phyloP scores from a whole-genome alignment of 2,329 filamentous ascomycete species.

The Fusarium praegraminearum region DNA sequence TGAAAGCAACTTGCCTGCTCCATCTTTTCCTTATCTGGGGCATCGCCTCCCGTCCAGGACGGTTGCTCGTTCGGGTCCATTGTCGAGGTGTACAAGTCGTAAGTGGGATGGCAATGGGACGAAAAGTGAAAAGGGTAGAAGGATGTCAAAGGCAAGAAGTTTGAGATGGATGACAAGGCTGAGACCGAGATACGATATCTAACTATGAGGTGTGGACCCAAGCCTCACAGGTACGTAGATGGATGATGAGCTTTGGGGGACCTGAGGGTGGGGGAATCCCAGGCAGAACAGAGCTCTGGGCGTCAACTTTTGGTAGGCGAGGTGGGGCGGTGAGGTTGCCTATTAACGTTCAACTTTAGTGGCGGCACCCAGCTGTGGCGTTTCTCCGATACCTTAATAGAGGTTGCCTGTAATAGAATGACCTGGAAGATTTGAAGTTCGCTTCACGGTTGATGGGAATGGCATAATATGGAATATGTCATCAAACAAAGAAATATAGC shows the following conservation, averaged over 20 bases:
- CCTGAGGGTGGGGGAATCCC: slow-evolving; percentile 33
- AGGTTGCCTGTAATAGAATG: slow-evolving; percentile 22
- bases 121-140: slow-evolving; percentile 6
- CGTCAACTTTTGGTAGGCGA: not conserved
- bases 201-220: slow-evolving; percentile 32
- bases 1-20: slow-evolving; percentile 59
- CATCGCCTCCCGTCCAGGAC: slow-evolving; percentile 59
- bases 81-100: slow-evolving; percentile 11
- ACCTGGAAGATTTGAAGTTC: slow-evolving; percentile 24
- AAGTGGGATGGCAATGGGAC: not conserved
- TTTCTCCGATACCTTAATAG: slow-evolving; percentile 2
- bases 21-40: slow-evolving; percentile 70
- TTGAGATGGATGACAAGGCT: slow-evolving; percentile 32
- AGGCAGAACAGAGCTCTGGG: slow-evolving; percentile 15
- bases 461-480: slow-evolving; percentile 5
- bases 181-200: slow-evolving; percentile 29
- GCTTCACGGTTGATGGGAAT: not conserved
- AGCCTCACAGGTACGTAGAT: slow-evolving; percentile 36
- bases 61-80: slow-evolving; percentile 63
- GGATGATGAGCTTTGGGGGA: slow-evolving; percentile 35
- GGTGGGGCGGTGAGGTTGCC: slow-evolving; percentile 46
- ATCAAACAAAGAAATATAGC: not conserved
- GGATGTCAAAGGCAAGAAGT: slow-evolving; percentile 14
- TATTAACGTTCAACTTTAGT: slow-evolving; percentile 28
- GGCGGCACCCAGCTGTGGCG: slow-evolving; percentile 38